A percentile compares a stretch with the other conserved stretches of the same genome.
Evolutionary conservation across 2,329 filamentous ascomycete genomes (phyloP).

Genomic region (Aspergillus tanneri): DNA sequence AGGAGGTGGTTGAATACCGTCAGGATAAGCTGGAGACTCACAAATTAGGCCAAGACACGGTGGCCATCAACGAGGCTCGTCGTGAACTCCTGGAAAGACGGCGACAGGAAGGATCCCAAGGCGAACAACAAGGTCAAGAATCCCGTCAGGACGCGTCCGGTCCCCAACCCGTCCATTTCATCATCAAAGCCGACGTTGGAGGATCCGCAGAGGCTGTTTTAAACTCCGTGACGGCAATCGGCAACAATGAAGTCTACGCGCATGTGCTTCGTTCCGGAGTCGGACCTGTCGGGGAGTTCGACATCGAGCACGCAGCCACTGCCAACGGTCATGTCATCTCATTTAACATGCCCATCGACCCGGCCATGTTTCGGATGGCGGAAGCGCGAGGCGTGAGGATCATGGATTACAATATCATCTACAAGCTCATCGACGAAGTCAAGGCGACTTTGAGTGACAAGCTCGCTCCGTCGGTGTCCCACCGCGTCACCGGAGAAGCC

Average conservation of each 20-base stretch:
- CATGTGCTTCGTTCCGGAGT: constrained; percentile 74
- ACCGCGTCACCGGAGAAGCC: constrained; percentile 79
- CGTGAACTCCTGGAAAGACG: constrained; percentile 58
- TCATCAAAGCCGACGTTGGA: constrained; percentile 88
- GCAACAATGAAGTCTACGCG: constrained; percentile 78
- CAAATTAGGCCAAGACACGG: constrained; percentile 65
- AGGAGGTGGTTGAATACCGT: constrained; percentile 74
- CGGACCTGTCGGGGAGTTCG: constrained; percentile 77
- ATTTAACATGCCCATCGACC: constrained; percentile 75
- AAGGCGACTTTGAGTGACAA: constrained; percentile 64
- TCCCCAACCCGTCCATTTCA: constrained; percentile 68
- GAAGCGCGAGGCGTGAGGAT: constrained; percentile 71
- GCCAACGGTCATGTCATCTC: constrained; percentile 76
- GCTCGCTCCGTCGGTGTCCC: constrained; percentile 64
- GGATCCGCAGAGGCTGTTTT: constrained; percentile 90
- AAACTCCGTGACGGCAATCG: constrained; percentile 72
- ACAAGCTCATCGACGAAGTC: constrained; percentile 51
- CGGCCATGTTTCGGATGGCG: constrained; percentile 67
- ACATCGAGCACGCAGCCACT: constrained; percentile 80
- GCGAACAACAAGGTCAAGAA: constrained; percentile 38
- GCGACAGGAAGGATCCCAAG: constrained; percentile 32
- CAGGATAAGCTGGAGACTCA: constrained; percentile 68
- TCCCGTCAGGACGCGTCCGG: constrained; percentile 46
- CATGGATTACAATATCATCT: constrained; percentile 72
- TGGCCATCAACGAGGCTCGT: constrained; percentile 71